Base-by-base conservation (phyloP, 257 asterid genomes). In the Knoxia roxburghii region DNA sequence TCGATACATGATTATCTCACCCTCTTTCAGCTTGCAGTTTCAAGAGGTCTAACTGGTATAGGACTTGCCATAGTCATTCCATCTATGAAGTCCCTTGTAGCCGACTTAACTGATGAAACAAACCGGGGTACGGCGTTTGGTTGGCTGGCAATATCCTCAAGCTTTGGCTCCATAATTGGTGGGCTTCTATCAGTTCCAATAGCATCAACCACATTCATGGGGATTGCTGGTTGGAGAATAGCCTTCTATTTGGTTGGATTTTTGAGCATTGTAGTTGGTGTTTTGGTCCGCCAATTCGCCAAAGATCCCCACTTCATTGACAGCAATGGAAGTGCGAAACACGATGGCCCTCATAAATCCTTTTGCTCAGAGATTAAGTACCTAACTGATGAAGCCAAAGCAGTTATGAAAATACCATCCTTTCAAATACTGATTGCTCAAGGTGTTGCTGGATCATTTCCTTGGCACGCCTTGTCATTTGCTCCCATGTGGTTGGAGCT, bases 51-150 rank as follows among this genome's bases (percentile, higher is more conserved):
- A 14, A 91, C 89, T 20, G 98, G 98, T 29, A 80, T 91, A 4
- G 96, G 95, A 13, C 95, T 91, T n/a, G 96, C 96, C 45, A 78
- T 91, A 5, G 95, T 89, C n/a, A 77, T 82, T 1, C 98, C 98
- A 15, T 95, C 96, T 29, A 82, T 91, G 49, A 86, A 80, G 55
- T 87, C 98, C 50, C 87, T 91, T 3, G 92, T 91, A 7, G 98
- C 98, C 0, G 98, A 91, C 56, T 87, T 89, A 23, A 89, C 95
- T n/a, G 84, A 84, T 20, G 91, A 83, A 6, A 76, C 80, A 60
- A 85, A 91, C 26, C 95, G 96, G 0, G 98, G 98, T 17, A 85
- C 85, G 15, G 98, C 96, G 23, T 91, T 91, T 12, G 98, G 96
- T 40, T 89, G 95, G 95, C 82, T 91, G n/a, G 85, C 79, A 15